Base-by-base conservation (phyloP, 495 filamentous ascomycete species). In the Talaromyces trachyspermus region DNA sequence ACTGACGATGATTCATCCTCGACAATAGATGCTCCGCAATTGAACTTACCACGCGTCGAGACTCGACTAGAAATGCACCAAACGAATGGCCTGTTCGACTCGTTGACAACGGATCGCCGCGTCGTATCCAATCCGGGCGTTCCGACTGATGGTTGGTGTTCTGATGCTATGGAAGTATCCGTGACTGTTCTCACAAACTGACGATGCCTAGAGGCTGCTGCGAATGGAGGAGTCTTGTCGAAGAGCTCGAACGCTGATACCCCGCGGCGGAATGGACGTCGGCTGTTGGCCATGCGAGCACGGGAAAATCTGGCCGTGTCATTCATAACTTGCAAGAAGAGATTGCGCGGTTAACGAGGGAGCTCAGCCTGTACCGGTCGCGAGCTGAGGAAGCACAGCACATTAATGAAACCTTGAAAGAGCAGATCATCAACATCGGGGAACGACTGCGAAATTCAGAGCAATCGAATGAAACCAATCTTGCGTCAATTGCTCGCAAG, bases 261-360 rank as follows among this genome's bases (percentile, higher is more conserved):
- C 3, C 66, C 4, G 57, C 60, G 10, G 49, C 48, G 17, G 80
- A 74, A 63, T 91, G 86, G 86, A 85, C 84, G 51, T 74, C 79
- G 8, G 83, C 85, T 0, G 78, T 91, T 30, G 88, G 88, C 32
- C 81, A 86, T 44, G 88, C 88, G 23, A 81, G 80, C 8, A 78
- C 86, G 0, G 89, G 89, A 48, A 95, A 95, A 67, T 92, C 86
- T 2, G 89, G 89, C n/a, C 79, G 89, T 11, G 89, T 96, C 11
- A 95, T 96, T 56, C 89, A 95, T 60, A 79, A 80, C 46, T 62
- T 96, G 26, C 88, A 92, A 66, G 85, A 83, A 27, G 90, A 96
- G 53, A 92, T 91, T 55, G 90, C 95, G 42, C 78, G 83, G 22
- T 68, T 94, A 37, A 87, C 81, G 49, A 81, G 89, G 32, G 89